Evolutionary conservation across 2,329 filamentous ascomycete species (phyloP).

Genomic region (Xylariaceae sp.): DNA sequence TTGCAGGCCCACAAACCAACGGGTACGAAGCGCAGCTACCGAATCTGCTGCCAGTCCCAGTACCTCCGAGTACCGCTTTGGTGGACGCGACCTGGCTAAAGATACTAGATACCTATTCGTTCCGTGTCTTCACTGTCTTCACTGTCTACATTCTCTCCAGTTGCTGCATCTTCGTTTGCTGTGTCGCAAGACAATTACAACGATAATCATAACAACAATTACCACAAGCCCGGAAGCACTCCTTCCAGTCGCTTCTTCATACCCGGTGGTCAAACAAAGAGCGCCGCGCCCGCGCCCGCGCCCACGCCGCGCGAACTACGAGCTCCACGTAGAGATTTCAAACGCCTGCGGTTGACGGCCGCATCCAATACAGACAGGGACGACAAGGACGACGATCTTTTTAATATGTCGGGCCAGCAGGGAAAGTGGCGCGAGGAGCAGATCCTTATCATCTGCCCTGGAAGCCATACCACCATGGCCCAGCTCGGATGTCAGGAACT

Average conservation of each 20-base stretch:
- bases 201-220: too few relatives aligned
- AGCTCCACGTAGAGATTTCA: constrained; percentile 15
- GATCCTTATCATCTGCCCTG: constrained; percentile 68
- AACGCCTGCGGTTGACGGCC: constrained; percentile 3
- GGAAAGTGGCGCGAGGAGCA: constrained; percentile 61
- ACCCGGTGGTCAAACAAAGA: too few relatives aligned
- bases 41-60: neutral
- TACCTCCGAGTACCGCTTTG: constrained; percentile 18
- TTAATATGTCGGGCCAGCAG: constrained; percentile 49
- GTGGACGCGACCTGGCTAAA: constrained; percentile 18
- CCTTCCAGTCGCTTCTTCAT: too few relatives aligned
- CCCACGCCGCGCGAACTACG: constrained; percentile 1
- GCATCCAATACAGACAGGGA: neutral
- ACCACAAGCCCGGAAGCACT: too few relatives aligned
- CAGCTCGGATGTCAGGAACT: constrained; percentile 88
- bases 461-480: constrained; percentile 83
- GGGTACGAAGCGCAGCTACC: too few relatives aligned
- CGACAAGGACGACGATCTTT: neutral
- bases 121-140: too few relatives aligned
- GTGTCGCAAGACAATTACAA: too few relatives aligned
- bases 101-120: too few relatives aligned
- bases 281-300: too few relatives aligned
- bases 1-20: too few relatives aligned
- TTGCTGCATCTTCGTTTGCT: too few relatives aligned
- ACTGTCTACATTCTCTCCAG: too few relatives aligned